A percentile compares a stretch with the other conserved stretches of the same genome.
These are phyloP conservation scores for Phytophthora meadii DNA, from an alignment of 352 stramenopile genomes.

Conservation along the genomic window DNA sequence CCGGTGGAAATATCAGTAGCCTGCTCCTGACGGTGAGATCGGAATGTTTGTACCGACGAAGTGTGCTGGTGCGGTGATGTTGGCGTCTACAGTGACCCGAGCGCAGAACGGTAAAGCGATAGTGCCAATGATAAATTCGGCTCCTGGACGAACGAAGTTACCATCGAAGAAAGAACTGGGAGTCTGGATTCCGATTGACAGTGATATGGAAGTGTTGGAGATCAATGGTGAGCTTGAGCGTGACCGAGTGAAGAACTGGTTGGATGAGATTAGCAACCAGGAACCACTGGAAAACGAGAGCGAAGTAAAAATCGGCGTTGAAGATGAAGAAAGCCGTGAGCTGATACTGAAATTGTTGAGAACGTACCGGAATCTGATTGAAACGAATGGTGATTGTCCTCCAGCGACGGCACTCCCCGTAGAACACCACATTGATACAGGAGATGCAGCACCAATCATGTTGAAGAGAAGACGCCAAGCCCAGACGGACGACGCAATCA, in stretches of 20 bases:
- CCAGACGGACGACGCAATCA: no score
- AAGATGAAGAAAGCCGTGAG: not conserved
- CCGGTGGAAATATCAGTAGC: not conserved
- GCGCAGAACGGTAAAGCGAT: not conserved
- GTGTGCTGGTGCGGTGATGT: not conserved
- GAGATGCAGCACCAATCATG: no score
- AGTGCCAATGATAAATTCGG: not conserved
- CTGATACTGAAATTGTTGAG: not conserved
- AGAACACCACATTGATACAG: no score
- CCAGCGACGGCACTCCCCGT: not conserved
- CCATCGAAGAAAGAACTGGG: conserved; percentile 6
- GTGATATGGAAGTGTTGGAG: not conserved
- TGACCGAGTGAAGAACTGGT: not conserved
- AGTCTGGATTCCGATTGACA: not conserved
- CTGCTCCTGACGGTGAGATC: not conserved
- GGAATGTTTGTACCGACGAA: conserved; percentile 3
- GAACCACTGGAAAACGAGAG: not conserved
- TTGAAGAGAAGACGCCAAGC: no score
- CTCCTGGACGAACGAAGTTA: not conserved
- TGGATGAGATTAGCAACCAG: not conserved
- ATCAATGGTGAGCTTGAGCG: not conserved
- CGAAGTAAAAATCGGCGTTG: not conserved
- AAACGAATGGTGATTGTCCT: not conserved
- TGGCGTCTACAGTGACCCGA: not conserved
- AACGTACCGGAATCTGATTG: not conserved